Conservation (phyloP, 2,329 filamentous ascomycete species). For the Elsinoe arachidis region DNA sequence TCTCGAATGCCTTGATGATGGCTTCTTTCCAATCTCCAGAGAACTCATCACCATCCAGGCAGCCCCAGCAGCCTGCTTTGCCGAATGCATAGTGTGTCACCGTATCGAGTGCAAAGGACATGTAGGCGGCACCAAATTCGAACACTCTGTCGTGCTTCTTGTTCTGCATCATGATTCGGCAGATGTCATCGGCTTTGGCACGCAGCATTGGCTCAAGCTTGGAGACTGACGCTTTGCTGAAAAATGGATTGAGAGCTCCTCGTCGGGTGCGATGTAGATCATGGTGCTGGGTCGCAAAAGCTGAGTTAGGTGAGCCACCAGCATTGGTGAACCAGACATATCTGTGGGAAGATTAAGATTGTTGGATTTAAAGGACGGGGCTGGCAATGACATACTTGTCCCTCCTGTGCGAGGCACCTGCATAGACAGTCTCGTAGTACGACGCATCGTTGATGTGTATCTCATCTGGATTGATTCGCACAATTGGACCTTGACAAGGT, state of each 20-base stretch:
- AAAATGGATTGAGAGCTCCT: constrained; percentile 35
- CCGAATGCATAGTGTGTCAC: constrained; percentile 31
- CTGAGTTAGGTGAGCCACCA: constrained; percentile 13
- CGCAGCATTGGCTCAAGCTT: constrained; percentile 24
- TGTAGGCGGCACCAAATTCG: constrained; percentile 18
- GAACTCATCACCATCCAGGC: constrained; percentile 19
- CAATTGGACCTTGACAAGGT: constrained; percentile 7
- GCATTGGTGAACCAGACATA: constrained; percentile 15
- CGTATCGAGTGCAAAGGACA: constrained; percentile 29
- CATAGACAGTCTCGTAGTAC: constrained; percentile 25
- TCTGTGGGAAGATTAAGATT: neutral
- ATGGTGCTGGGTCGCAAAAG: constrained; percentile 31
- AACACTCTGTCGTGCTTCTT: constrained; percentile 11
- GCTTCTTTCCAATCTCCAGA: constrained; percentile 21
- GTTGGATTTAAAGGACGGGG: neutral
- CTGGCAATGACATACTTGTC: constrained; percentile 20
- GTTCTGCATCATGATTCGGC: constrained; percentile 18
- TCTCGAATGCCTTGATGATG: constrained; percentile 12
- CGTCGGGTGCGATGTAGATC: constrained; percentile 36
- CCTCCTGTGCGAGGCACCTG: constrained; percentile 9
- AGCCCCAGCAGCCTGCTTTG: constrained; percentile 15
- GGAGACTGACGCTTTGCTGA: constrained; percentile 25
- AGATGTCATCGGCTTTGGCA: constrained; percentile 25
- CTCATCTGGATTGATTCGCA: constrained; percentile 33
- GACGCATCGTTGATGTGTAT: constrained; percentile 35